phyloP scores from a whole-genome alignment of 164 flowering plant species.

The Macadamia tetraphylla region DNA sequence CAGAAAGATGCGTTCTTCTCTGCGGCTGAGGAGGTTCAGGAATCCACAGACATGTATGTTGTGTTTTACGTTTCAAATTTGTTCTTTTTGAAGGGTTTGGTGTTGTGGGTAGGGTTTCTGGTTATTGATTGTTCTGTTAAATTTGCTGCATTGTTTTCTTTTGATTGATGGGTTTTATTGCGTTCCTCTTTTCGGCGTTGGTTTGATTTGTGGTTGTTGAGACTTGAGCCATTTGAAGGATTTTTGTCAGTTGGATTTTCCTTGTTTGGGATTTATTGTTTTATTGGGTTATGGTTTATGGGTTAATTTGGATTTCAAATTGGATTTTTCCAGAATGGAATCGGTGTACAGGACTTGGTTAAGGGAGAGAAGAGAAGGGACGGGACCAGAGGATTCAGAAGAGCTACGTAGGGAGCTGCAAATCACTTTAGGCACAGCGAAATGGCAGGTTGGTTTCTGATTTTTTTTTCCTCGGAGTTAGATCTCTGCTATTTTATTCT shows the following conservation, averaged over 20 bases:
- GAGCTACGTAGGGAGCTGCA: conserved; percentile 65
- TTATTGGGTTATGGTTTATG: background rate
- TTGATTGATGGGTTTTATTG: background rate
- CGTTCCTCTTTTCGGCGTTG: background rate
- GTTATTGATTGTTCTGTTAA: background rate
- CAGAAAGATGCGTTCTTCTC: conserved; percentile 78
- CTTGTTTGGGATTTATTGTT: background rate
- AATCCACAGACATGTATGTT: conserved; percentile 78
- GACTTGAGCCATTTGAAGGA: background rate
- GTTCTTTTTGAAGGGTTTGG: background rate
- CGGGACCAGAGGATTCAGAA: conserved; percentile 29
- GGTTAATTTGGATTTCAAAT: background rate
- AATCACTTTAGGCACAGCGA: conserved; percentile 79
- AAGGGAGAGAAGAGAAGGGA: conserved; percentile 46
- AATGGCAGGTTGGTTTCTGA: conserved; percentile 72
- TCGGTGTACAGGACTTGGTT: conserved; percentile 75
- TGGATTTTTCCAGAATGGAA: conserved; percentile 57
- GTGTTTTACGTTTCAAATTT: background rate
- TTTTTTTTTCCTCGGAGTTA: background rate
- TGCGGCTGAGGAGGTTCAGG: conserved; percentile 89
- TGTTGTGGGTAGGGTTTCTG: background rate
- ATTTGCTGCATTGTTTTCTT: too few relatives aligned
- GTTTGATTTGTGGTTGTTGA: background rate
- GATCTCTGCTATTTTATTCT: background rate
- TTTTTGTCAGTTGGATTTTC: background rate